Evolutionary conservation across 208 protist species (phyloP).

Genomic region (Acanthamoeba sp.): DNA sequence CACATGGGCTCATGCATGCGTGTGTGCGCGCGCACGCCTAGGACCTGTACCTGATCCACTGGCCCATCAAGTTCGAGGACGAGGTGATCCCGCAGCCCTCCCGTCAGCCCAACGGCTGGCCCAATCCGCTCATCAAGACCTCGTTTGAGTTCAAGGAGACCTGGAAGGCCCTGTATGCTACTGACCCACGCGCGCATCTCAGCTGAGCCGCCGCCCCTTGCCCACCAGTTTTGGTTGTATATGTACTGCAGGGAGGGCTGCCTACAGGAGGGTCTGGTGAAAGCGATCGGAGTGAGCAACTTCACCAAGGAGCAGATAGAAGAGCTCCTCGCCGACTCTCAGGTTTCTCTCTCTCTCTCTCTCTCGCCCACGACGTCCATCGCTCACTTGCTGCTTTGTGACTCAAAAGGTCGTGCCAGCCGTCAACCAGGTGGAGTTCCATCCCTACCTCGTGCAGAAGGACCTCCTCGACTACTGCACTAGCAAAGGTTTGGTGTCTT

Average conservation of each 20-base stretch:
- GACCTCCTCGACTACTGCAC: constrained; percentile 34
- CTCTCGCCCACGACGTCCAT: too few relatives aligned
- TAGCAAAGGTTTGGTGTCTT: too few relatives aligned
- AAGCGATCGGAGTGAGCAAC: constrained; percentile 68
- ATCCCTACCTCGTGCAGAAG: constrained; percentile 38
- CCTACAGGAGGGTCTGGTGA: constrained; percentile 35
- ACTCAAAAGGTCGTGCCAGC: constrained; percentile 18
- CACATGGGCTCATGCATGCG: too few relatives aligned
- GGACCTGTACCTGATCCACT: constrained; percentile 66
- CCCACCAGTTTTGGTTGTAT: too few relatives aligned
- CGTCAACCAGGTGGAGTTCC: too few relatives aligned
- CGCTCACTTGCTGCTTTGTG: too few relatives aligned
- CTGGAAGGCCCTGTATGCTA: constrained; percentile 69
- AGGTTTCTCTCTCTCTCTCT: too few relatives aligned
- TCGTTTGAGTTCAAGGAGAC: not conserved
- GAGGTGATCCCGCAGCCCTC: constrained; percentile 62
- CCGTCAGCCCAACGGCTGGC: constrained; percentile 84
- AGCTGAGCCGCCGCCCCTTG: too few relatives aligned
- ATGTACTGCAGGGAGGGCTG: constrained; percentile 21
- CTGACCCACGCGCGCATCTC: too few relatives aligned
- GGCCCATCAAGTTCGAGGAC: constrained; percentile 71
- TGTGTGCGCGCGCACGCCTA: too few relatives aligned
- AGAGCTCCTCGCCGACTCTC: not conserved
- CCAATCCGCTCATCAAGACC: constrained; percentile 34
- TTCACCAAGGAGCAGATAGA: constrained; percentile 56